A percentile compares a stretch with the other conserved stretches of the same genome.
Conservation (phyloP, 2,329 filamentous ascomycete species). For the Xylaria hypoxylon region DNA sequence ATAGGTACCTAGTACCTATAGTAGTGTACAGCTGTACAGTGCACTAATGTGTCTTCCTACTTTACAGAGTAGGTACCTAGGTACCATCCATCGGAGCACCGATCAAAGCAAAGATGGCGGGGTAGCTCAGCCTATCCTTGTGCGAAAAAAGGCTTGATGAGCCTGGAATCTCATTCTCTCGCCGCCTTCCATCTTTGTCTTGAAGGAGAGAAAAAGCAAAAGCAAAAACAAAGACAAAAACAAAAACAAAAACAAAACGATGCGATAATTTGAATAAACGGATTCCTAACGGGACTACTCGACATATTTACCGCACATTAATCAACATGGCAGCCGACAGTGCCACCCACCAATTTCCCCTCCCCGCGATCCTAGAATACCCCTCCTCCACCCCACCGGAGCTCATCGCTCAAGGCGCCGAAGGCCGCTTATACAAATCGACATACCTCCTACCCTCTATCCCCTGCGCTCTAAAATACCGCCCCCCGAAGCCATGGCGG, state of each 20-base stretch:
- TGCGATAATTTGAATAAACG: neutral
- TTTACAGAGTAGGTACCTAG: neutral
- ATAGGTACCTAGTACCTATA: too few relatives aligned
- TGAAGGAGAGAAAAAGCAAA: neutral
- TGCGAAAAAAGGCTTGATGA: slow-evolving; percentile 15
- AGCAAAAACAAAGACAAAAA: neutral
- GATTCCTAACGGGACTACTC: neutral
- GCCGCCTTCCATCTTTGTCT: neutral
- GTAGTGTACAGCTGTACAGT: neutral
- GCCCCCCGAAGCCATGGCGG: slow-evolving; percentile 89
- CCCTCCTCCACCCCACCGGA: slow-evolving; percentile 68
- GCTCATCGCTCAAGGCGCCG: slow-evolving; percentile 92
- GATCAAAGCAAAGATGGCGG: slow-evolving; percentile 19
- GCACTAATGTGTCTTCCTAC: neutral
- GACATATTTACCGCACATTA: neutral
- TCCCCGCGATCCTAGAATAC: slow-evolving; percentile 74
- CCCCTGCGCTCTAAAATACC: slow-evolving; percentile 88
- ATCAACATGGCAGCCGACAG: slow-evolving; percentile 32
- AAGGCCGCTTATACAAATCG: slow-evolving; percentile 92
- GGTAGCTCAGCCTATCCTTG: slow-evolving; percentile 16
- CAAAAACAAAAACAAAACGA: neutral
- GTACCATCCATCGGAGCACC: slow-evolving; percentile 1
- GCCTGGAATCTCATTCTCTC: neutral
- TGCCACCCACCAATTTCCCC: slow-evolving; percentile 55
- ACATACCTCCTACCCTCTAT: slow-evolving; percentile 76